phyloP scores from a whole-genome alignment of 1,139 yeast species.

The Saccharomyces hybrid region DNA sequence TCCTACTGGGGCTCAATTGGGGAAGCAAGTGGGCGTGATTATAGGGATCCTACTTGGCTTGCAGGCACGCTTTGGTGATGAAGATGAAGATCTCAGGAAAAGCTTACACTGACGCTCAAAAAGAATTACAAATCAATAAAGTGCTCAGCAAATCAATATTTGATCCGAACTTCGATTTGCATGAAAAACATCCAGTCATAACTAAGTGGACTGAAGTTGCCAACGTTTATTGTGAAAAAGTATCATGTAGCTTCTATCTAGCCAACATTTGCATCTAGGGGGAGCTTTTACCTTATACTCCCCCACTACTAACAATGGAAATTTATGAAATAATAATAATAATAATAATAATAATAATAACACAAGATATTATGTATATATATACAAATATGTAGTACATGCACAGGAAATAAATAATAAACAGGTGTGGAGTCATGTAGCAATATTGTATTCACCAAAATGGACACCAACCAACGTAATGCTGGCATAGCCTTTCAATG shows the following conservation, averaged over 20 bases:
- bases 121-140: conserved; percentile 23
- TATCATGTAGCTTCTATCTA: conserved; percentile 11
- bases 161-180: conserved; percentile 17
- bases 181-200: conserved; percentile 13
- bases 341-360: neutral
- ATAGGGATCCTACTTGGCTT: conserved; percentile 41
- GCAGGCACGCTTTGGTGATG: conserved; percentile 15
- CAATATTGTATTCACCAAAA: conserved; percentile 58
- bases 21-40: conserved; percentile 56
- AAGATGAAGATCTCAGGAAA: conserved; percentile 14
- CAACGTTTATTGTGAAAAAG: conserved; percentile 12
- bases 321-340: neutral
- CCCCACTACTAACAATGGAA: neutral
- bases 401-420: neutral
- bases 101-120: conserved; percentile 16
- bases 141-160: conserved; percentile 24
- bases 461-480: conserved; percentile 98
- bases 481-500: conserved; percentile 92
- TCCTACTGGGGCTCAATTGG: conserved; percentile 66
- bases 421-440: neutral
- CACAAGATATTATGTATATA: neutral
- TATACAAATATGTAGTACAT: neutral
- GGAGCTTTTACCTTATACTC: neutral
- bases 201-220: conserved; percentile 19
- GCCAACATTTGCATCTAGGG: neutral